Evolutionary conservation across 495 filamentous ascomycete genomes (phyloP), one percentile per base, ranked within the genome.

Genomic region (Aspergillus sclerotiicarbonarius): DNA sequence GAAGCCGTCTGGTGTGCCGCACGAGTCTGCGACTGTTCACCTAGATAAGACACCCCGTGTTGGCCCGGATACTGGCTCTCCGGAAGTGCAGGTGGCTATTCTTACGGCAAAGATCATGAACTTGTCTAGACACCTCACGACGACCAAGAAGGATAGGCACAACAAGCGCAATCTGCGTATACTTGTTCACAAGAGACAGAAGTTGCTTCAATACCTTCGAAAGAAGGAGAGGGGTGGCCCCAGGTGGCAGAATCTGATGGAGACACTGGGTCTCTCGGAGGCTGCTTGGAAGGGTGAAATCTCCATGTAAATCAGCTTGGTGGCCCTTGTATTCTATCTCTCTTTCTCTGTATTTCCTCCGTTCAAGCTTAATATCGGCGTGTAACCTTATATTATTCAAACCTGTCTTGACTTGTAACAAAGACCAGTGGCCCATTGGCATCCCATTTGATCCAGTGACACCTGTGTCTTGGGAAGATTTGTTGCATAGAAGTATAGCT

Each of bases 71-170:
- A 97, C 92, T 9, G 94, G 94, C 3, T 93, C 88, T 54, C 87
- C 88, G 18, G 94, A 99, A 73, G 94, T 99, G 46, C 94, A 99
- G 78, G 91, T 92, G 61, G 92, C 91, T n/a, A 94, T 99, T 62
- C 73, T 99, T 69, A 99, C 94, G 8, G 82, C 90, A 48, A 97
- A 97, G 79, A 99, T 99, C 65, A 74, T 90, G 53, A 87, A 89
- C 44, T 71, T 98, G 50, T 84, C 87, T 32, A 76, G 85, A 58
- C 78, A 82, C 51, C 66, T 81, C 20, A 66, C 90, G 53, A 72
- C 68, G 4, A 64, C 70, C 51, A 78, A 77, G 50, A 78, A 86
- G 64, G 94, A 99, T 68, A 97, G 94, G 78, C 83, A 91, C 63
- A 97, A 96, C 74, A 96, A 94, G 81, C 82, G 92, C 61, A 96